Base-by-base conservation (phyloP, 192 early-diverging fungal species). In the Entomortierella lignicola region DNA sequence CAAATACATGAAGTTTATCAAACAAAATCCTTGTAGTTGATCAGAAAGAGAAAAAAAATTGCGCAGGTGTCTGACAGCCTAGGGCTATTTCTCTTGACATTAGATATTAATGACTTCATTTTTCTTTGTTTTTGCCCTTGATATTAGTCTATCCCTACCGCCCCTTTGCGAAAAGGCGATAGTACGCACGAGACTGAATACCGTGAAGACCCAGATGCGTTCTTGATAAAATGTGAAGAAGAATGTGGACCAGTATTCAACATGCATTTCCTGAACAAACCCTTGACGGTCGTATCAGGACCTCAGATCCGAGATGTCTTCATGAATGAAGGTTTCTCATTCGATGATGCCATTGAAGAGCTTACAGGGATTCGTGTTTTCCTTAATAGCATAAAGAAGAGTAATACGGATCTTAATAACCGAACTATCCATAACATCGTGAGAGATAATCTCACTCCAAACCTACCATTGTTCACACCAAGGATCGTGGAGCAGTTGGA, bases 221-320 rank as follows among this genome's bases (percentile, higher is more conserved):
- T 72, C 57, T 13, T 65, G 15, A 44, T 29, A 11, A 34, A 57
- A 17, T 77, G 72, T 34, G 58, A 58, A 23, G 31, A 60, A 17
- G 60, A 68, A 27, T 47, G 39, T 23, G 75, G 75, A 4, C 55
- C 60, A 12, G 27, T 70, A 26, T 79, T 79, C 63, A 70, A 70
- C 31, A 47, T 79, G 37, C 41, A 50, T 8, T 32, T 66, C 12
- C 30, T 60, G 20, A 54, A 48, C 17, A 57, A 60, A 17, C 10
- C 50, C 18, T 12, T 63, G 30, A 77, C 69, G 0, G 68, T 82
- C 1, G 60, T 82, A 21, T 72, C 72, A 0, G 72, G 60, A 10
- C 65, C 69, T 12, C 48, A 63, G 0, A 66, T 77, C 48, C 73
- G 73, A 1, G 81, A 82, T 37, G 61, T 82, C 29, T 77, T 77